These are phyloP conservation scores for Oenanthe javanica DNA, from an alignment of 140 eudicot genomes.

Conservation along the genomic window DNA sequence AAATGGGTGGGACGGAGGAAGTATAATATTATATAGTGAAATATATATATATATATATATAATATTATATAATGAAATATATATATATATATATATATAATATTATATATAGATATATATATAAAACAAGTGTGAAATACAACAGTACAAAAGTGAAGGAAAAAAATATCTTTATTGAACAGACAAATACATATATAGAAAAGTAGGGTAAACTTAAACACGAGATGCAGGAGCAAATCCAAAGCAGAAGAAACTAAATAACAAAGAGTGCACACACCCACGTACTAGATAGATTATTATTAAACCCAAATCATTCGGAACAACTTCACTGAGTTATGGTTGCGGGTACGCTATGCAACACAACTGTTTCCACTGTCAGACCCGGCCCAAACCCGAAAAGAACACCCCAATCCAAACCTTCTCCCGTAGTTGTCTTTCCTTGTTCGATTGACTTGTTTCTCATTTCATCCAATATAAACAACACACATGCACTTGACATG, in stretches of 20 bases:
- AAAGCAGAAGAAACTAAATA: neutral
- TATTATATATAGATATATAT: too few relatives aligned
- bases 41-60: too few relatives aligned
- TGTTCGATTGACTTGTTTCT: constrained; percentile 24
- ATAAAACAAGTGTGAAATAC: too few relatives aligned
- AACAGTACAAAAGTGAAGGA: neutral
- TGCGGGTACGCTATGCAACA: constrained; percentile 25
- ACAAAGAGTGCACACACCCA: neutral
- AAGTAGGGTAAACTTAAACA: neutral
- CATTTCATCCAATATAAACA: constrained; percentile 25
- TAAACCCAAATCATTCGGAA: neutral
- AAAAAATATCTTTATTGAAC: neutral
- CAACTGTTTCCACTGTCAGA: constrained; percentile 26
- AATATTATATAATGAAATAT: too few relatives aligned
- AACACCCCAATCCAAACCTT: constrained; percentile 23
- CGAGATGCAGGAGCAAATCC: neutral
- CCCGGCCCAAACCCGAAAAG: constrained; percentile 28
- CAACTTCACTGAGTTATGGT: constrained; percentile 4
- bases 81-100: too few relatives aligned
- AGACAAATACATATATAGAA: neutral
- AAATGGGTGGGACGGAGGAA: too few relatives aligned
- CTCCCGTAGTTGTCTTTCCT: constrained; percentile 24
- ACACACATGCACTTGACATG: constrained; percentile 29
- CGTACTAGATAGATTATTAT: neutral
- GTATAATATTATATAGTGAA: too few relatives aligned